Conservation (phyloP, 176 grass and related monocot genomes). For the Triticum urartu region DNA sequence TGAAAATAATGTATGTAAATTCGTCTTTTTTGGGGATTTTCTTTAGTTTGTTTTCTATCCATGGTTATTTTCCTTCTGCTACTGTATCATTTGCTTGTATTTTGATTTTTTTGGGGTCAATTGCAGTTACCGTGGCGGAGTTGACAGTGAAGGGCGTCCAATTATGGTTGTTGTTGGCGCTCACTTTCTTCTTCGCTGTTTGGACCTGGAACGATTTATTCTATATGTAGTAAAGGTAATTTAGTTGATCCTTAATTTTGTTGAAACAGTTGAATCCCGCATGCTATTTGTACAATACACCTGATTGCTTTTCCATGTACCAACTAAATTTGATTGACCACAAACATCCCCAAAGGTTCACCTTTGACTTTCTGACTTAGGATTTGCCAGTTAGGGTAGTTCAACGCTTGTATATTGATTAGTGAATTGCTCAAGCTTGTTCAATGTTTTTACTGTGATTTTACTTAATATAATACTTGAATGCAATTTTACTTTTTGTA, state of each 20-base stretch:
- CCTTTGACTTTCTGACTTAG: background rate
- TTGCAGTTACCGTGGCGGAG: conserved; percentile 80
- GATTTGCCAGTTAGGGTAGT: background rate
- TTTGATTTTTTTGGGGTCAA: background rate
- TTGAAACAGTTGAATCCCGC: background rate
- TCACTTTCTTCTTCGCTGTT: conserved; percentile 95
- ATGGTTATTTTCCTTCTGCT: background rate
- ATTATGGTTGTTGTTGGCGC: conserved; percentile 95
- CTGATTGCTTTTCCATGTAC: background rate
- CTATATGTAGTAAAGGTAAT: conserved; percentile 88
- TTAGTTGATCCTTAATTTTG: background rate
- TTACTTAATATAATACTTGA: background rate
- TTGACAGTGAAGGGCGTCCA: conserved; percentile 80
- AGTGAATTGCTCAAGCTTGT: background rate
- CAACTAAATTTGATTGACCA: background rate
- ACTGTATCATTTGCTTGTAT: background rate
- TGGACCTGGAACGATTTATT: conserved; percentile 90
- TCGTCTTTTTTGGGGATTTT: background rate
- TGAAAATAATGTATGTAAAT: conserved; percentile 95
- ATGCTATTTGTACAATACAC: background rate
- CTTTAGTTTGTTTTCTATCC: background rate
- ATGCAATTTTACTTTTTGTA: background rate
- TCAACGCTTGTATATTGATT: background rate
- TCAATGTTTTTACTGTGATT: background rate
- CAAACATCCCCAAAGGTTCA: background rate